phyloP scores from a whole-genome alignment of 2,329 filamentous ascomycete species.

The Conoideocrella luteorostrata region DNA sequence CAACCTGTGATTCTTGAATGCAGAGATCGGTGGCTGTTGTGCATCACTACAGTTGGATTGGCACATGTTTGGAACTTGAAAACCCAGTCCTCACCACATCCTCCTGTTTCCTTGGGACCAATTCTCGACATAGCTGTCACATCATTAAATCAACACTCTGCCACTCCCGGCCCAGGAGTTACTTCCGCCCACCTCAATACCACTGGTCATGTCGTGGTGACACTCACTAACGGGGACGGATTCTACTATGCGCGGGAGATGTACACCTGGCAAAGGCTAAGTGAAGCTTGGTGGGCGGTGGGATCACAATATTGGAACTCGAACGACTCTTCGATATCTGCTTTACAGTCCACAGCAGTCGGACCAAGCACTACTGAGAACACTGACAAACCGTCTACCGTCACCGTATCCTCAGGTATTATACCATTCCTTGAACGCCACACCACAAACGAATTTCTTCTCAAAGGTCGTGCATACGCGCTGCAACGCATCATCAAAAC shows the following conservation, averaged over 20 bases:
- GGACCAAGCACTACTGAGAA: constrained; percentile 46
- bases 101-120: constrained; percentile 81
- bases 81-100: constrained; percentile 75
- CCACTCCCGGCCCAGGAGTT: constrained; percentile 73
- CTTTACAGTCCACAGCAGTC: constrained; percentile 65
- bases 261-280: constrained; percentile 91
- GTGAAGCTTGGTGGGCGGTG: constrained; percentile 96
- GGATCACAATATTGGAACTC: constrained; percentile 99
- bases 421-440: constrained; percentile 90
- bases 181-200: constrained; percentile 90
- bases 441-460: constrained; percentile 85
- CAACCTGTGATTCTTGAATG: constrained; percentile 93
- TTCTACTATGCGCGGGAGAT: constrained; percentile 82
- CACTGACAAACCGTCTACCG: constrained; percentile 39
- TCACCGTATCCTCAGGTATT: constrained; percentile 76
- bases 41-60: constrained; percentile 80
- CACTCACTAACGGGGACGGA: constrained; percentile 88
- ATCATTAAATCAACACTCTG: constrained; percentile 66
- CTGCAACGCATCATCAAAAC: constrained; percentile 87
- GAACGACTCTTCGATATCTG: constrained; percentile 81
- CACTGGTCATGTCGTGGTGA: constrained; percentile 78
- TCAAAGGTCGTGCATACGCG: constrained; percentile 87
- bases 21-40: constrained; percentile 81
- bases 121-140: constrained; percentile 82
- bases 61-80: constrained; percentile 93